Conservation (phyloP, 148 eudicot genomes). For the Drosera capensis region DNA sequence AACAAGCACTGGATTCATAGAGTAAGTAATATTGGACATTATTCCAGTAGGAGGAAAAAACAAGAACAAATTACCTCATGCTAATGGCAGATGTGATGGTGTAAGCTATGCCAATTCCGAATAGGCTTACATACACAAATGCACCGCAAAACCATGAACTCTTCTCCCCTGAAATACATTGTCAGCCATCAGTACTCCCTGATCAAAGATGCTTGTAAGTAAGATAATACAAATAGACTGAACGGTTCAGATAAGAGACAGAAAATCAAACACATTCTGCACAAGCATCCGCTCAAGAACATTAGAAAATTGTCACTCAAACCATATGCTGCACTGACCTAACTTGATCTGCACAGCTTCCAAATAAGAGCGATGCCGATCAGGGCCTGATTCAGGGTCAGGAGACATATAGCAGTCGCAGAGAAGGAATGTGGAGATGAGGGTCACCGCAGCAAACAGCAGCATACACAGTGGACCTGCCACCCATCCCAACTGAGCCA, state of each 20-base stretch:
- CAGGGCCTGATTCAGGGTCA: conserved; percentile 42
- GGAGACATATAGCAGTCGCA: conserved; percentile 40
- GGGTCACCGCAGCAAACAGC: conserved; percentile 32
- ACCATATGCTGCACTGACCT: conserved; percentile 10
- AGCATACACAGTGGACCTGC: conserved; percentile 40
- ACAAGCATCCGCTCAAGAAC: too few relatives aligned
- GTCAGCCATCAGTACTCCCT: conserved; percentile 5
- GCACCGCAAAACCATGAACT: conserved; percentile 38
- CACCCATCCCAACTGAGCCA: conserved; percentile 65
- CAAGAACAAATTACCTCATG: conserved; percentile 29
- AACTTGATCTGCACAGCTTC: conserved; percentile 35
- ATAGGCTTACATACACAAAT: conserved; percentile 32
- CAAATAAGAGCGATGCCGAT: conserved; percentile 34
- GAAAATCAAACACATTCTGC: too few relatives aligned
- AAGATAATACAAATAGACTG: too few relatives aligned
- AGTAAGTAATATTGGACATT: too few relatives aligned
- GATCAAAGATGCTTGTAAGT: neutral
- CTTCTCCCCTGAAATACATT: conserved; percentile 28
- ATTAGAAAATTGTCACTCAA: neutral
- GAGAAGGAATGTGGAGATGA: conserved; percentile 38
- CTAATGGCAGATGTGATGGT: conserved; percentile 61
- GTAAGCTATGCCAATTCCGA: conserved; percentile 50
- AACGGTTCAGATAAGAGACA: too few relatives aligned
- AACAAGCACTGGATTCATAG: too few relatives aligned
- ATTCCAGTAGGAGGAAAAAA: too few relatives aligned